Evolutionary conservation across 352 stramenopile species (phyloP).

Genomic region (Pythium pyrilobum): DNA sequence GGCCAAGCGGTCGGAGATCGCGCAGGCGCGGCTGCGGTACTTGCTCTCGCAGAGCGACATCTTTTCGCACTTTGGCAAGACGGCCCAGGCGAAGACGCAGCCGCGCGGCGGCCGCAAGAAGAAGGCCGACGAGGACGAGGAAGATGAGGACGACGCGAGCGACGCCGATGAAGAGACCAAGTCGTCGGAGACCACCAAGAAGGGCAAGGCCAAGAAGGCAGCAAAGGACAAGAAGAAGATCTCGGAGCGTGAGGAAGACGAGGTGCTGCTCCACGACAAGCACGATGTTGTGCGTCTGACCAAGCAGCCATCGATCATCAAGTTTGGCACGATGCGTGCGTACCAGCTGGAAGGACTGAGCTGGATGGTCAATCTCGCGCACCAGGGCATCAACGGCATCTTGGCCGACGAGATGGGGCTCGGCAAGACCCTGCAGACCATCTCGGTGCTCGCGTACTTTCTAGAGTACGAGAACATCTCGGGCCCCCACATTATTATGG

Average conservation of each 20-base stretch:
- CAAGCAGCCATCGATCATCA: conserved; percentile 89
- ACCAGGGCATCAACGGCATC: conserved; percentile 99
- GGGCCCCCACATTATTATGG: conserved; percentile 92
- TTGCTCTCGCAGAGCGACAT: conserved; percentile 96
- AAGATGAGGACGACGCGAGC: conserved; percentile 62
- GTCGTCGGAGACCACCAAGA: conserved; percentile 42
- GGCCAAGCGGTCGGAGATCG: conserved; percentile 74
- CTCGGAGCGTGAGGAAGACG: conserved; percentile 80
- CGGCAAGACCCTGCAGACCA: conserved; percentile 96
- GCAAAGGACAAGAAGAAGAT: conserved; percentile 85
- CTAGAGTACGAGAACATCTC: conserved; percentile 77
- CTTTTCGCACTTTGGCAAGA: conserved; percentile 96
- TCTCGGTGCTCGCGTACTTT: conserved; percentile 84
- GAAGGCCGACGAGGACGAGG: conserved; percentile 42
- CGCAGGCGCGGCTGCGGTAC: conserved; percentile 89
- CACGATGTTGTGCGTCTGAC: conserved; percentile 89
- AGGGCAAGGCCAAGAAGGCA: conserved; percentile 13
- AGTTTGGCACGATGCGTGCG: conserved; percentile 93
- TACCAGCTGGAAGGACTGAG: conserved; percentile 99
- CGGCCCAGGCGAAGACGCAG: conserved; percentile 33
- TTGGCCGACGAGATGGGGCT: conserved; percentile 97
- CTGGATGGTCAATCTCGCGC: conserved; percentile 98
- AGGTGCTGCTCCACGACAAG: conserved; percentile 68
- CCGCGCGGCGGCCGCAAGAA: conserved; percentile 24
- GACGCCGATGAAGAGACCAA: conserved; percentile 70